Evolutionary conservation across 2,329 filamentous ascomycete genomes (phyloP).

Genomic region (Phaeosphaeriaceae sp.): DNA sequence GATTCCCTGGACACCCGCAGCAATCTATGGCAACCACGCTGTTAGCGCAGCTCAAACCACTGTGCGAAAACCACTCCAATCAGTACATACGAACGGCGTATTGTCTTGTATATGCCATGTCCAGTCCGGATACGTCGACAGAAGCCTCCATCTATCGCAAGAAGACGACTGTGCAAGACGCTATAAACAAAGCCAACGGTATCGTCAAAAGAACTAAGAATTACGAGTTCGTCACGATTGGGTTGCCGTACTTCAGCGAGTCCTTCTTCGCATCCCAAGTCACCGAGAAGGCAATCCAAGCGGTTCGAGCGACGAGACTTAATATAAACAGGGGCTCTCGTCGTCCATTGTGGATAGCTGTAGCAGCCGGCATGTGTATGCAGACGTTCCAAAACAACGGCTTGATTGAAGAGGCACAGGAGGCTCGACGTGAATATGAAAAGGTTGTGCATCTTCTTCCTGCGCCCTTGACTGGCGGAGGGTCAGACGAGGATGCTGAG

Average conservation of each 20-base stretch:
- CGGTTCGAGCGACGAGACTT: conserved; percentile 42
- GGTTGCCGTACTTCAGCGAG: conserved; percentile 83
- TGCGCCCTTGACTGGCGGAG: conserved; percentile 23
- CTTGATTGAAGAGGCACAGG: conserved; percentile 30
- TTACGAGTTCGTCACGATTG: conserved; percentile 80
- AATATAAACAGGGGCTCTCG: conserved; percentile 28
- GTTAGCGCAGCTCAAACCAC: conserved; percentile 69
- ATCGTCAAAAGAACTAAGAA: conserved; percentile 75
- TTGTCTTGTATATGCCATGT: conserved; percentile 73
- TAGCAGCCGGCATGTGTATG: conserved; percentile 40
- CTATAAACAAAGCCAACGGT: conserved; percentile 63
- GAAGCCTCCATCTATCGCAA: conserved; percentile 73
- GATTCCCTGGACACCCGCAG: conserved; percentile 52
- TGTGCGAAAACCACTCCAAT: conserved; percentile 74
- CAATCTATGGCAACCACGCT: conserved; percentile 63
- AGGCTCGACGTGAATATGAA: conserved; percentile 27
- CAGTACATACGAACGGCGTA: conserved; percentile 79
- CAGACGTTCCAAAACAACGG: conserved; percentile 38
- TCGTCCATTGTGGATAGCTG: conserved; percentile 39
- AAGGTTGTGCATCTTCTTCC: conserved; percentile 33
- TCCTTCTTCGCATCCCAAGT: conserved; percentile 83
- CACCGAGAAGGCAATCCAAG: conserved; percentile 65
- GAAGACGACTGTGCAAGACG: conserved; percentile 75
- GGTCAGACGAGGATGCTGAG: conserved; percentile 24
- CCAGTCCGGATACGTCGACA: conserved; percentile 69